A percentile compares a stretch with the other conserved stretches of the same genome.
These are phyloP conservation scores for Globisporangium abappressorium DNA, from an alignment of 352 stramenopile genomes.

Conservation along the genomic window DNA sequence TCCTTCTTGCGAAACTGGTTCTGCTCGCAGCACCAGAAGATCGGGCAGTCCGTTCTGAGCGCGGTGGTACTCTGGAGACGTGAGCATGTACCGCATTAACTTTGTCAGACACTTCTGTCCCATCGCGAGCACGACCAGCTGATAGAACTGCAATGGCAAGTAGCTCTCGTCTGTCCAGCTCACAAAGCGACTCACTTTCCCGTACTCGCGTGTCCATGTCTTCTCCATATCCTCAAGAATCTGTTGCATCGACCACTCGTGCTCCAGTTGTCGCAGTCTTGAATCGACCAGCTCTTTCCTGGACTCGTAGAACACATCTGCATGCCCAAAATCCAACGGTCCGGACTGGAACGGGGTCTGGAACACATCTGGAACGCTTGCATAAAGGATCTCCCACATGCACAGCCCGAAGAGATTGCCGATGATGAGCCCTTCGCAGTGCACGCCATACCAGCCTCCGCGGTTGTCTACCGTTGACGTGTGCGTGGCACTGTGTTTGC, in stretches of 20 bases:
- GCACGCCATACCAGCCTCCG: conserved; percentile 82
- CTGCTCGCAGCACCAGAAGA: conserved; percentile 49
- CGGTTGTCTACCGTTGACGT: neutral
- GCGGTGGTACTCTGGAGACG: conserved; percentile 62
- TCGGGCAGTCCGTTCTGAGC: conserved; percentile 75
- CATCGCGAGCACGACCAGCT: conserved; percentile 51
- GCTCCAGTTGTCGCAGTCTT: conserved; percentile 37
- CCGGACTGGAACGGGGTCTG: conserved; percentile 79
- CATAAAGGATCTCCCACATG: conserved; percentile 89
- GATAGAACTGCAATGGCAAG: conserved; percentile 42
- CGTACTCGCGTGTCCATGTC: conserved; percentile 41
- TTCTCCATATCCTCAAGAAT: conserved; percentile 35
- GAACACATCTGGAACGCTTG: conserved; percentile 77
- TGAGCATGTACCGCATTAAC: conserved; percentile 64
- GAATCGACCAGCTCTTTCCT: conserved; percentile 44
- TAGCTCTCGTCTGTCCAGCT: conserved; percentile 35
- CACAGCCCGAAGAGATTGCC: conserved; percentile 80
- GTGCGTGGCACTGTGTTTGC: conserved; percentile 14
- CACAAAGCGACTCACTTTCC: conserved; percentile 66
- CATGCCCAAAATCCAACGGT: conserved; percentile 72
- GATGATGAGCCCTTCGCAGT: conserved; percentile 77
- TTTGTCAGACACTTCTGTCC: conserved; percentile 34
- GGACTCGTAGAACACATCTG: conserved; percentile 43
- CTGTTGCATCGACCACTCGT: conserved; percentile 36
- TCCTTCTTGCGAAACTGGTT: neutral